A percentile compares a stretch with the other conserved stretches of the same genome.
Conservation (phyloP, 441 rosid species). For the Raphanus hybrid region DNA sequence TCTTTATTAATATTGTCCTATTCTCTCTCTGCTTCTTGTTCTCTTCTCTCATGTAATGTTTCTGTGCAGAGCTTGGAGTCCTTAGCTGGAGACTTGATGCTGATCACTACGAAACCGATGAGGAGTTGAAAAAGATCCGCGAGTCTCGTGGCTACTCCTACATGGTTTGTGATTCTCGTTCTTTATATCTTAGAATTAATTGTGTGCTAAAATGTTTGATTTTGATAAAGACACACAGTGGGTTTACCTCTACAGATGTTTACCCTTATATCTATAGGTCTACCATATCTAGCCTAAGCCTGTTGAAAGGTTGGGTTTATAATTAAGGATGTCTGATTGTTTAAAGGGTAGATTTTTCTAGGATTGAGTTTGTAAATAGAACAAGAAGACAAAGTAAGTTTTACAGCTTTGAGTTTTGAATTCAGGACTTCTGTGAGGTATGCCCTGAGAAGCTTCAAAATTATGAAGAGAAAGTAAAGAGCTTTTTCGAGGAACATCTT, state of each 20-base stretch:
- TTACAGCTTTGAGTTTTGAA: slow-evolving; percentile 1
- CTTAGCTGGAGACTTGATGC: slow-evolving; percentile 92
- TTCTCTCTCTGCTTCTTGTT: background rate
- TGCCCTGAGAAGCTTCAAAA: slow-evolving; percentile 90
- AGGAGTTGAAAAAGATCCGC: slow-evolving; percentile 82
- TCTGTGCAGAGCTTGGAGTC: slow-evolving; percentile 61
- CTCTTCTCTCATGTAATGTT: slow-evolving; percentile 17
- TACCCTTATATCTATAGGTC: background rate
- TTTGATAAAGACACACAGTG: background rate
- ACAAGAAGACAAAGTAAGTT: background rate
- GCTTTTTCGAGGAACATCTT: slow-evolving; percentile 86
- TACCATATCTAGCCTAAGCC: slow-evolving; percentile 1
- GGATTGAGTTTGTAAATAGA: background rate
- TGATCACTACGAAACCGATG: slow-evolving; percentile 81
- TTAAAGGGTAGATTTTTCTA: background rate
- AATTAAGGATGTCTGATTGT: background rate
- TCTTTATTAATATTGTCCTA: background rate
- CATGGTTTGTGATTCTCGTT: slow-evolving; percentile 55
- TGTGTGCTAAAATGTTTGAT: background rate
- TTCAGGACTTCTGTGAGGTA: slow-evolving; percentile 86
- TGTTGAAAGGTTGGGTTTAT: background rate
- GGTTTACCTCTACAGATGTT: background rate
- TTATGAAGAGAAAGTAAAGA: slow-evolving; percentile 83
- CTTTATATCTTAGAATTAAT: background rate
- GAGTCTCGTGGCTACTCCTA: slow-evolving; percentile 86